phyloP scores from a whole-genome alignment of 2,329 filamentous ascomycete species.

The Coniochaeta prunicola region DNA sequence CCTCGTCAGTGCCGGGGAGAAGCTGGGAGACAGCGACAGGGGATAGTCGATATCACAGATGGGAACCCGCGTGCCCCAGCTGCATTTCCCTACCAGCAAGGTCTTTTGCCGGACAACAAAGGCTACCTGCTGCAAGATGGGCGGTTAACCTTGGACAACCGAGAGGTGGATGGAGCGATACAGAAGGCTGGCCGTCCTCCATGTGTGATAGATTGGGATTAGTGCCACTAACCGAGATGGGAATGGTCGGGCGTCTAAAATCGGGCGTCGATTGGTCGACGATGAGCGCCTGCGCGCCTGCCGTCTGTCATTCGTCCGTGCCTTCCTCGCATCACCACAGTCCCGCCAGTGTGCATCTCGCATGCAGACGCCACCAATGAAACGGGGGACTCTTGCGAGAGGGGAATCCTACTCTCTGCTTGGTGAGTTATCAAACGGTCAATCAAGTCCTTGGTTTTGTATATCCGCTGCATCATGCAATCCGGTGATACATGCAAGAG shows the following conservation, averaged over 20 bases:
- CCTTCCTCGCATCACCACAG: constrained; percentile 2
- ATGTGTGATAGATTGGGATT: constrained; percentile 3
- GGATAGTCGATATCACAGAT: constrained; percentile 1
- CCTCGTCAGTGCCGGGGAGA: neutral
- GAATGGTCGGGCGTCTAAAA: constrained; percentile 32
- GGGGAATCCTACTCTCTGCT: neutral
- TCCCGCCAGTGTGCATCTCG: neutral
- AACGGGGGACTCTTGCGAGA: neutral
- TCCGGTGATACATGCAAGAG: neutral
- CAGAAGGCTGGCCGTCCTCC: neutral
- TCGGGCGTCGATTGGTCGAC: constrained; percentile 23
- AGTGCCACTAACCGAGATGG: constrained; percentile 21
- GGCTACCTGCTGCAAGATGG: constrained; percentile 29
- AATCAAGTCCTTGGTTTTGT: neutral
- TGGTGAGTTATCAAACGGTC: no score
- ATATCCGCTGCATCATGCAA: neutral
- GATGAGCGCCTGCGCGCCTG: constrained; percentile 7
- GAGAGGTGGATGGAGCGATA: constrained; percentile 9
- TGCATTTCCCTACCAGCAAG: constrained; percentile 6
- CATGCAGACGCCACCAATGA: neutral
- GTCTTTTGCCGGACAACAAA: neutral
- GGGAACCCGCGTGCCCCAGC: constrained; percentile 2
- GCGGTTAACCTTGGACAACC: constrained; percentile 28
- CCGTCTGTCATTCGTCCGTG: constrained; percentile 5
- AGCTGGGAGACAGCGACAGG: neutral